A percentile compares a stretch with the other conserved stretches of the same genome.
Conservation (phyloP, 2,329 filamentous ascomycete genomes). For the Paramyrothecium roridum region DNA sequence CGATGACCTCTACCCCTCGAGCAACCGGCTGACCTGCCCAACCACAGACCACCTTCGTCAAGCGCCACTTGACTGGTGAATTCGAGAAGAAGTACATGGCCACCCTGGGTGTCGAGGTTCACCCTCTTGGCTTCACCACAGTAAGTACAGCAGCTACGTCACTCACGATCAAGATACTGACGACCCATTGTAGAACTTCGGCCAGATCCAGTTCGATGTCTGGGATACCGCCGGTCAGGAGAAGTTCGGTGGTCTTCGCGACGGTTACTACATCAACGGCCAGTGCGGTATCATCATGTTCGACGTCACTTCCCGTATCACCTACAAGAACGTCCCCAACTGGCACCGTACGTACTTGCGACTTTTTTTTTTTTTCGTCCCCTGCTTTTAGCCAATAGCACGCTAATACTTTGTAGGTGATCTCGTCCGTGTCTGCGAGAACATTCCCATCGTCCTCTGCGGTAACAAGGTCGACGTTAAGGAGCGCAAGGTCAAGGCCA, state of each 20-base stretch:
- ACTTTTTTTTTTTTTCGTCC: not conserved
- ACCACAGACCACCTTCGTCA: conserved; percentile 95
- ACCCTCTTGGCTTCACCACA: conserved; percentile 96
- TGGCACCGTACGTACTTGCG: conserved; percentile 83
- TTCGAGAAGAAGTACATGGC: conserved; percentile 99
- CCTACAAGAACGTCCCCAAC: conserved; percentile 99
- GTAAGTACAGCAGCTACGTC: conserved; percentile 57
- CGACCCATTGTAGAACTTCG: conserved; percentile 69
- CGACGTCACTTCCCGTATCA: conserved; percentile 98
- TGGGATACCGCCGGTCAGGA: conserved; percentile 99
- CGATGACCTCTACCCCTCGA: conserved; percentile 7
- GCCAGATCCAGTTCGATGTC: conserved; percentile 96
- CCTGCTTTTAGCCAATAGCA: not conserved
- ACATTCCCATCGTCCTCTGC: conserved; percentile 95
- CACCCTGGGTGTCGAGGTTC: conserved; percentile 98
- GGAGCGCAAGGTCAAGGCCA: conserved; percentile 99
- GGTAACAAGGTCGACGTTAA: conserved; percentile 99
- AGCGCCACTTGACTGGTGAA: conserved; percentile 99
- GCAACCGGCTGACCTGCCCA: conserved; percentile 12
- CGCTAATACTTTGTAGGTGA: conserved; percentile 61
- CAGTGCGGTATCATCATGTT: conserved; percentile 99
- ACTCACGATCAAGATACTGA: conserved; percentile 16
- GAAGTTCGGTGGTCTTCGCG: conserved; percentile 98
- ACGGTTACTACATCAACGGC: conserved; percentile 99
- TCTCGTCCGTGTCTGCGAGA: conserved; percentile 98